Evolutionary conservation across 176 grass and related monocot species (phyloP), one percentile per base, ranked within the genome.

Genomic region (Chloris gayana): DNA sequence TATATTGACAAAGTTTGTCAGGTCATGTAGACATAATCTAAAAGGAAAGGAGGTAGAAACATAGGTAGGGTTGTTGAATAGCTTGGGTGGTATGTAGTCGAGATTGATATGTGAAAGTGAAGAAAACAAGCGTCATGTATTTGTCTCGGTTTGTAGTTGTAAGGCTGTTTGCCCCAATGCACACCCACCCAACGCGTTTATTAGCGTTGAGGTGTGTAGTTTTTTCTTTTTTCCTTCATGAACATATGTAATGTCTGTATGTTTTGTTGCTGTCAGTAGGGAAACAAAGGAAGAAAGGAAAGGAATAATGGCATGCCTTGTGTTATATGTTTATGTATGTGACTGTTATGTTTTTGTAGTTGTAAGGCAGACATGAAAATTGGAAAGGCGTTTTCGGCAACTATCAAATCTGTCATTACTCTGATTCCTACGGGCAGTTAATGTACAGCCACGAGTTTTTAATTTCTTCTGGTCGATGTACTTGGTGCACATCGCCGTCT

Each of bases 81-180:
- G 66, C 14, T 77, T 73, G 67, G 47, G 27, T 82, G 72, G 73
- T 64, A 54, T 54, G 15, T 33, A 39, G 46, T 73, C 30, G 88
- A 86, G 78, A 86, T 86, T 63, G 59, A 82, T 85, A 89, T 82
- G 79, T 89, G 87, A 82, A n/a, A 80, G 45, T 27, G 46, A 57
- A 44, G 50, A 76, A 64, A 8, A n/a, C n/a, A 31, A 54, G 65
- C 72, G 41, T 71, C 83, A 82, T 82, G 79, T 86, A 82, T 89
- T 68, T 82, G 47, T 89, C 73, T 89, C 78, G 80, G 60, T 85
- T 77, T 89, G 87, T 85, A 78, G 22, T 57, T 24, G 78, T 73
- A 15, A 80, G 64, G 76, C 76, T 85, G 30, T 54, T 37, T 73
- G n/a, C 65, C 75, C 66, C 33, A n/a, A 19, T 14, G 58, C 57